These are phyloP conservation scores for Cochlearia excelsa DNA, from an alignment of 345 rosid species.

Conservation along the genomic window DNA sequence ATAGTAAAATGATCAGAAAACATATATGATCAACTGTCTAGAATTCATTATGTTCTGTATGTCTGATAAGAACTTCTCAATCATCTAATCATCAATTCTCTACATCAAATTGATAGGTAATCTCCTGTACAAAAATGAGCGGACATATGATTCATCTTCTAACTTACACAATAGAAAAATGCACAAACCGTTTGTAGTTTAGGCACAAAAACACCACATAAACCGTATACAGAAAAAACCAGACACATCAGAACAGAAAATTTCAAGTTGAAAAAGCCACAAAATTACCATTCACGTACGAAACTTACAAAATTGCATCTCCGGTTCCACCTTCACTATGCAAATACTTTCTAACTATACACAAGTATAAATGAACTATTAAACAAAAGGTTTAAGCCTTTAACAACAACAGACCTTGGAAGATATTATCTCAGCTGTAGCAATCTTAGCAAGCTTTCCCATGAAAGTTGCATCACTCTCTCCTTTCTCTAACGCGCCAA, in stretches of 20 bases:
- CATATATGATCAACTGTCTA: slow-evolving; percentile 10
- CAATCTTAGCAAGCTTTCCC: slow-evolving; percentile 88
- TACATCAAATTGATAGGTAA: slow-evolving; percentile 3
- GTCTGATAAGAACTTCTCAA: slow-evolving; percentile 17
- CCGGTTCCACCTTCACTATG: slow-evolving; percentile 3
- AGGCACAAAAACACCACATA: not conserved
- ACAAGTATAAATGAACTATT: not conserved
- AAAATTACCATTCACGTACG: not conserved
- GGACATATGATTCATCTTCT: slow-evolving; percentile 7
- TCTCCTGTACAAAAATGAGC: slow-evolving; percentile 16
- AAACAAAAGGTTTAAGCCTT: slow-evolving; percentile 12
- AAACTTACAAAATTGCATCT: slow-evolving; percentile 1
- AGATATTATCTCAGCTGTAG: slow-evolving; percentile 86
- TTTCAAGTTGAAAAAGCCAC: slow-evolving; percentile 6
- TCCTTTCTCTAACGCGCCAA: slow-evolving; percentile 53
- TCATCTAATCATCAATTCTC: slow-evolving; percentile 14
- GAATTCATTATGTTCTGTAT: slow-evolving; percentile 1
- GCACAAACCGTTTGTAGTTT: slow-evolving; percentile 8
- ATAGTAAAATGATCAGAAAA: slow-evolving; percentile 3
- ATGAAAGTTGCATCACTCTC: slow-evolving; percentile 71
- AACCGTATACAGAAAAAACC: not conserved
- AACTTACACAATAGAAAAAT: slow-evolving; percentile 14
- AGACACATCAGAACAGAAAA: slow-evolving; percentile 2
- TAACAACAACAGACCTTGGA: slow-evolving; percentile 58
- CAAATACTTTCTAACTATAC: slow-evolving; percentile 5